Evolutionary conservation across 192 early-diverging fungal species (phyloP), one percentile per base, ranked within the genome.

Genomic region (Fimicolochytrium jonesii): DNA sequence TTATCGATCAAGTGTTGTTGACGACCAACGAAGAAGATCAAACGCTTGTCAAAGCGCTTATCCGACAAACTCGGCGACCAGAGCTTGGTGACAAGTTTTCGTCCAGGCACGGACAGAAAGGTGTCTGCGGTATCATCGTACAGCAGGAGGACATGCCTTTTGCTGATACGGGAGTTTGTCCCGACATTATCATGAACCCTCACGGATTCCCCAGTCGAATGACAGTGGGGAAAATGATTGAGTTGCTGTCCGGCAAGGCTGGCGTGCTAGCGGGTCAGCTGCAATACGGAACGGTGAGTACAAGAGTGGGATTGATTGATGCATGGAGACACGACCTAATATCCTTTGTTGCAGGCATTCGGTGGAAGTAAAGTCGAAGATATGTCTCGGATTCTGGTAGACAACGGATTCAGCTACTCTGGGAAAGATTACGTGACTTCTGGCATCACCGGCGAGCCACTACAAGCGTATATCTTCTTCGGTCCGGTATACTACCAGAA

Each of bases 141-240:
- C 86, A 89, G 61, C 92, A 96, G 59, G 94, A 95, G 71, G 94
- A 98, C 69, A 92, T 98, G 92, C 95, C 95, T 25, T 98, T 97
- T 72, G 80, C 87, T 11, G 93, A 96, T 68, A 69, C 80, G 33
- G 95, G 95, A 44, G 82, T 95, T 29, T 84, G 78, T 37, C 95
- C 95, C 9, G 95, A 98, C 63, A 90, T 98, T 53, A 93, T 98
- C 77, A 98, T 98, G 93, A 98, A 98, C 80, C 95, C 95, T 10
- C 95, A 98, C 70, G 94, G 94, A 61, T 95, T 98, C 82, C 95
- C 95, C 31, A 91, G 88, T 28, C 92, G 95, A 75, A 98, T 98
- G 95, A 98, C 95, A 26, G 92, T 98, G 2, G 96, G 96, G 43
- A 95, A 98, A 73, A 94, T 98, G 90, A 95, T 98, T 71, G 96